phyloP scores from a whole-genome alignment of 1,139 yeast species.

The Dujonia santamariae region DNA sequence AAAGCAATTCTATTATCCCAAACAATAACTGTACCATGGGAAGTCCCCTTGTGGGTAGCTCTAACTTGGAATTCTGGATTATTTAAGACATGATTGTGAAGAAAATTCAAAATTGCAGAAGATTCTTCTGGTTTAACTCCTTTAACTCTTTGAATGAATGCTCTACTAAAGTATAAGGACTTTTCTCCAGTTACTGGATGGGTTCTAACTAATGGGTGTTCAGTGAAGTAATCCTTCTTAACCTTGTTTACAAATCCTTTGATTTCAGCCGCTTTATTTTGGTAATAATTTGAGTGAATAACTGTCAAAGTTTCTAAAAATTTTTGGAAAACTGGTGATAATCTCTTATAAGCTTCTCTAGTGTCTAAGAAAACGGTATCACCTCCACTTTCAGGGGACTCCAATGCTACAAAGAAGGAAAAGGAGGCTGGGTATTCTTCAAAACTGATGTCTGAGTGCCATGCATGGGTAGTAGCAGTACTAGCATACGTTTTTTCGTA shows the following conservation, averaged over 20 bases:
- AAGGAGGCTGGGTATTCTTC: constrained; percentile 31
- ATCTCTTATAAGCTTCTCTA: constrained; percentile 29
- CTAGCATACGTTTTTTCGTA: constrained; percentile 19
- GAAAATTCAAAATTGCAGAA: constrained; percentile 20
- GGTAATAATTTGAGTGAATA: constrained; percentile 24
- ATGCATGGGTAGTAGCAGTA: constrained; percentile 16
- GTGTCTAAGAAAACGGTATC: constrained; percentile 32
- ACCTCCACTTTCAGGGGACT: constrained; percentile 31
- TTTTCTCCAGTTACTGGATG: constrained; percentile 29
- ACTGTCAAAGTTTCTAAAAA: constrained; percentile 26
- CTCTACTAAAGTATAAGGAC: constrained; percentile 20
- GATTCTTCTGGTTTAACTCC: constrained; percentile 22
- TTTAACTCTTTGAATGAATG: constrained; percentile 20
- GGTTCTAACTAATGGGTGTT: constrained; percentile 28
- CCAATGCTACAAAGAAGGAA: constrained; percentile 29
- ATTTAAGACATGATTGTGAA: constrained; percentile 18
- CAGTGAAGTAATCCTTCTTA: constrained; percentile 21
- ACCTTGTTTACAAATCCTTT: constrained; percentile 16
- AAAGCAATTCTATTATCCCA: constrained; percentile 24
- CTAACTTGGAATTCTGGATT: constrained; percentile 26
- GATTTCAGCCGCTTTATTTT: constrained; percentile 16
- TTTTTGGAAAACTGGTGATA: constrained; percentile 26
- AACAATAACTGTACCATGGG: constrained; percentile 20
- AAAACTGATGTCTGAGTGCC: constrained; percentile 33
- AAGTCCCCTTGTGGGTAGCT: constrained; percentile 22